Evolutionary conservation across 371 early-diverging fungal genomes (phyloP), one percentile per base, ranked within the genome.

Genomic region (Mucor circinelloides): DNA sequence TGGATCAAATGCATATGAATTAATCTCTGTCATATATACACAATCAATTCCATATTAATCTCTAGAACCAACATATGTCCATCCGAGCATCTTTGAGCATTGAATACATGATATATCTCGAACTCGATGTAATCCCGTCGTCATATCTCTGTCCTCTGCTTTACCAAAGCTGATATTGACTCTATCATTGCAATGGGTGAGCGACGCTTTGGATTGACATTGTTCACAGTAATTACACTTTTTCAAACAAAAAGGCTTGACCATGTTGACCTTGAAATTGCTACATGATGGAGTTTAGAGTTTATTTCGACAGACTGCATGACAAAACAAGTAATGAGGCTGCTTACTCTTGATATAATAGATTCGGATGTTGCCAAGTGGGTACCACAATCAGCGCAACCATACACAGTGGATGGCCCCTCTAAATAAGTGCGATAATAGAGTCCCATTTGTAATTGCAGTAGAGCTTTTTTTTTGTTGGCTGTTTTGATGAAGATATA

Each of bases 81-180:
- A 92, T 17, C 93, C 93, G 31, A 93, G 86, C 54, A 87, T 71
- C 5, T 81, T 79, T 21, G 84, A 77, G 63, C 91, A 91, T 63
- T 80, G 74, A 27, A 72, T 71, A 67, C 92, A 92, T 58, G 76
- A 81, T 62, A 92, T 85, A 63, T 91, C 90, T 61, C 79, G 75
- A 44, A 93, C 90, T 6, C 81, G 83, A 66, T 93, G 91, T 38
- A 87, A 58, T 10, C 93, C 93, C n/a, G 93, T 90, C 44, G 87
- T 79, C 91, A 93, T 91, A 31, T 54, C 71, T 60, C 89, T 72
- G 50, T 85, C 85, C 60, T 85, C 83, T 10, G 84, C 81, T 31
- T 74, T 74, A 15, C 91, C 91, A 56, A 82, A 78, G n/a, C 68
- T 67, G 31, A 90, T 76, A 71, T 92, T 92, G 40, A 90, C 84